A percentile compares a stretch with the other conserved stretches of the same genome.
Conservation (phyloP, 169 alveolate species). For the Plasmodium knowlesi region DNA sequence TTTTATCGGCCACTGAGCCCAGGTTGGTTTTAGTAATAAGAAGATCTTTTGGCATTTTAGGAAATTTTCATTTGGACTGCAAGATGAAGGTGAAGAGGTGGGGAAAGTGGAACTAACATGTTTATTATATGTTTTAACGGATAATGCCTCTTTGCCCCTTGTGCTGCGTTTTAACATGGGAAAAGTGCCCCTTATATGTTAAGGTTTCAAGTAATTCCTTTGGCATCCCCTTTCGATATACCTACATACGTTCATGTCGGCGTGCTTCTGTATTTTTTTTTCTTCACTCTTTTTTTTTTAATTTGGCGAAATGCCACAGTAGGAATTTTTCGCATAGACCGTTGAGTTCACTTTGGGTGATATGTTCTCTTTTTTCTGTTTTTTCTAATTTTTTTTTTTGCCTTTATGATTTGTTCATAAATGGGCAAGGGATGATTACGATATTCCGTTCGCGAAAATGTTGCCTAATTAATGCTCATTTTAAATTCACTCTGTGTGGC, state of each 20-base stretch:
- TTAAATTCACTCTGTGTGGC: not conserved
- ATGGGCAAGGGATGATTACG: not conserved
- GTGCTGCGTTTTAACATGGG: not conserved
- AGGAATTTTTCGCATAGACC: not conserved
- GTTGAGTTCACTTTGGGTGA: not conserved
- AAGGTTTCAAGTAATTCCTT: not conserved
- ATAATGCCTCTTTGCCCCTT: not conserved
- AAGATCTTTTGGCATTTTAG: not conserved
- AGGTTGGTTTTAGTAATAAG: not conserved
- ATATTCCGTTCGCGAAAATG: not conserved
- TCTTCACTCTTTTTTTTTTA: not conserved
- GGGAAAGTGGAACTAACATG: not conserved
- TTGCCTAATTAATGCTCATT: not conserved
- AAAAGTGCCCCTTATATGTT: not conserved
- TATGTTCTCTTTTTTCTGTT: not conserved
- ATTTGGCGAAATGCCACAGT: not conserved
- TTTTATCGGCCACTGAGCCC: not conserved
- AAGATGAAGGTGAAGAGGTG: not conserved
- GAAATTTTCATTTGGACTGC: not conserved
- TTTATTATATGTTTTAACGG: not conserved
- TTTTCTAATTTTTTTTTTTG: not conserved
- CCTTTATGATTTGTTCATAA: not conserved
- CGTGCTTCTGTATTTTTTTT: not conserved
- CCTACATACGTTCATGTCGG: not conserved
- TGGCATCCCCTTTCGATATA: not conserved